Evolutionary conservation across 768 basidiomycete species (phyloP), one percentile per base, ranked within the genome.

Genomic region (Tricholoma hemisulphureum): DNA sequence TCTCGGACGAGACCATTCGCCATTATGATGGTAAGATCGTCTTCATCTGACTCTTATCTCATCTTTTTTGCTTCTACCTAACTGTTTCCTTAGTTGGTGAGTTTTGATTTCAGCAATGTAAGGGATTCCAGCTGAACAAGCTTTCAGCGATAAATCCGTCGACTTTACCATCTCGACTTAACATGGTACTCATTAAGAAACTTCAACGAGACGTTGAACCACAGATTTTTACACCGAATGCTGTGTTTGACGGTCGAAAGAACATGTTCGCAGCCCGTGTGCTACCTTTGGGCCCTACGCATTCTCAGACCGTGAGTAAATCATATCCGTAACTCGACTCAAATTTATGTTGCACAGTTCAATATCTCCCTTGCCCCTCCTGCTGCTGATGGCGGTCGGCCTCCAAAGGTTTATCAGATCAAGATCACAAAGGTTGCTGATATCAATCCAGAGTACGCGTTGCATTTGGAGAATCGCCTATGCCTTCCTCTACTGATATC

Each of bases 191-290:
- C 4, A 83, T 93, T 46, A 76, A 80, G 14, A 75, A 75, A 14
- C 69, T 93, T 6, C 91, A 93, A 67, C 74, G 73, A 2, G 70
- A 73, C 1, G 75, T 80, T 6, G 82, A 84, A 0, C 83, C 83
- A 0, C 67, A 80, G 11, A 75, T 89, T 18, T 93, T 93, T 67
- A 88, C 81, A 2, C 88, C 86, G 2, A 80, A 77, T 7, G 86
- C 80, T 10, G 89, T 83, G 1, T 93, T 91, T 57, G 91, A 93
- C 58, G 90, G 91, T 0, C 78, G 87, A 28, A 93, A 91, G 69
- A 92, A 91, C 59, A 69, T 79, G 61, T 92, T 88, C 64, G 77
- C 85, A 11, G 69, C 82, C 16, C 75, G 80, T 35, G 74, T 79
- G 53, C 75, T 91, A 6, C 81, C 83, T 0, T 83, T 93, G 28